phyloP scores from a whole-genome alignment of 306 rosid species.

The Cicer bijugum region DNA sequence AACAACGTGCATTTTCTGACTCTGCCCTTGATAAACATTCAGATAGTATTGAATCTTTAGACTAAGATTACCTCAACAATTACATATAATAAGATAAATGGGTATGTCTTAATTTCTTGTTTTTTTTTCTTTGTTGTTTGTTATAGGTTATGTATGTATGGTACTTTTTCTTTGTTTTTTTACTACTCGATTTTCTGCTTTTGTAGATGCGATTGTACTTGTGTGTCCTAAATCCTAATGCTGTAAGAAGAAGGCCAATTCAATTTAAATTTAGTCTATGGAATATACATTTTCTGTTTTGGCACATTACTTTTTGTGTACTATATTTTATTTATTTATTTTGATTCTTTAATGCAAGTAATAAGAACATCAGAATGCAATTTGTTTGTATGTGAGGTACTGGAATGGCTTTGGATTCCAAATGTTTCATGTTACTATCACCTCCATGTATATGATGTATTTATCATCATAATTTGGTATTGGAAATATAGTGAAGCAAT shows the following conservation, averaged over 20 bases:
- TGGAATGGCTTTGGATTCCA: background rate
- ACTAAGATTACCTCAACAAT: conserved; percentile 18
- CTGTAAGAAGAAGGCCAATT: conserved; percentile 42
- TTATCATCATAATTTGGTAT: conserved; percentile 28
- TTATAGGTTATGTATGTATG: conserved; percentile 41
- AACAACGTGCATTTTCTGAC: conserved; percentile 40
- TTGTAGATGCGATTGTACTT: conserved; percentile 34
- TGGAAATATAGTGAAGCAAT: background rate
- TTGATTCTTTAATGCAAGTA: background rate
- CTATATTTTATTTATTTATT: background rate
- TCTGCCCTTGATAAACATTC: conserved; percentile 44
- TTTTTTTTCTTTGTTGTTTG: background rate
- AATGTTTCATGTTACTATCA: conserved; percentile 22
- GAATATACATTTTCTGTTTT: conserved; percentile 29
- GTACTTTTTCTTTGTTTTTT: conserved; percentile 25
- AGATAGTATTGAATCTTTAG: conserved; percentile 40
- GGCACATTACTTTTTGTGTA: conserved; percentile 9
- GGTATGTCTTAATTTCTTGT: background rate
- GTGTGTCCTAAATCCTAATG: conserved; percentile 35
- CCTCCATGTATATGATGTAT: background rate
- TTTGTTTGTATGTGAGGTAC: conserved; percentile 1
- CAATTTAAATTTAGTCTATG: conserved; percentile 37
- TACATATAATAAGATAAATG: conserved; percentile 14
- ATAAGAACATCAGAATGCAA: conserved; percentile 20
- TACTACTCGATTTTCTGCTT: conserved; percentile 8